Percentiles rank a stretch among this genome's conserved stretches.
Conservation (phyloP, 306 rosid genomes). For the Ochetophila trinervis region DNA sequence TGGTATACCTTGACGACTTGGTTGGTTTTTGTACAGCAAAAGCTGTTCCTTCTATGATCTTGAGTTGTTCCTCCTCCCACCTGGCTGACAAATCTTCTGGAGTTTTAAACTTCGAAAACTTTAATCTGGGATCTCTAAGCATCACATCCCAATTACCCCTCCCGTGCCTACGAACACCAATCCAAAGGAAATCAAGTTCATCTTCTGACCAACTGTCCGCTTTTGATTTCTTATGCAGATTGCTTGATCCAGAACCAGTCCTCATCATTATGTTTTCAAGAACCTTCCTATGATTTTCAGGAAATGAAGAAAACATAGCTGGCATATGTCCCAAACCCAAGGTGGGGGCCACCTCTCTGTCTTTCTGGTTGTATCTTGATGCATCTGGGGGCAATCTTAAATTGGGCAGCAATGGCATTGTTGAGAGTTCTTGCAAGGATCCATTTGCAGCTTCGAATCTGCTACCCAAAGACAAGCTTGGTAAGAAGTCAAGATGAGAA, state of each 20-base stretch:
- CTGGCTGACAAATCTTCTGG: slow-evolving; percentile 68
- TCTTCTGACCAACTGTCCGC: slow-evolving; percentile 93
- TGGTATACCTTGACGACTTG: slow-evolving; percentile 52
- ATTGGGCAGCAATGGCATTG: slow-evolving; percentile 70
- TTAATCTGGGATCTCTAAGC: slow-evolving; percentile 83
- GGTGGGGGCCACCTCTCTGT: slow-evolving; percentile 58
- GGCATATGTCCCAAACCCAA: slow-evolving; percentile 84
- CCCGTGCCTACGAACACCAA: slow-evolving; percentile 98
- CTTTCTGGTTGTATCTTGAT: slow-evolving; percentile 66
- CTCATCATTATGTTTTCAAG: slow-evolving; percentile 99
- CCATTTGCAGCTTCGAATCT: slow-evolving; percentile 59
- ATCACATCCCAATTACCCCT: slow-evolving; percentile 90
- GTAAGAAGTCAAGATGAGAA: slow-evolving; percentile 68
- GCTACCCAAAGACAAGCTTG: slow-evolving; percentile 74
- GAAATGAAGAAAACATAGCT: slow-evolving; percentile 57
- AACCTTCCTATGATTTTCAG: slow-evolving; percentile 94
- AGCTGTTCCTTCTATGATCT: slow-evolving; percentile 70
- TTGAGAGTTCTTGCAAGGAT: slow-evolving; percentile 61
- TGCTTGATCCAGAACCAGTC: slow-evolving; percentile 69
- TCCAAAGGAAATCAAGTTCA: slow-evolving; percentile 96
- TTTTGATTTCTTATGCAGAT: slow-evolving; percentile 51
- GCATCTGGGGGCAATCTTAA: slow-evolving; percentile 73
- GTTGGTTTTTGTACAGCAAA: slow-evolving; percentile 56
- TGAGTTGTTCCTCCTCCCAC: slow-evolving; percentile 97
- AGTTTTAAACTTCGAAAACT: slow-evolving; percentile 72